Evolutionary conservation across 805 yeast genomes (phyloP), one percentile per base, ranked within the genome.

Genomic region (Debaryomyces prosopidis): DNA sequence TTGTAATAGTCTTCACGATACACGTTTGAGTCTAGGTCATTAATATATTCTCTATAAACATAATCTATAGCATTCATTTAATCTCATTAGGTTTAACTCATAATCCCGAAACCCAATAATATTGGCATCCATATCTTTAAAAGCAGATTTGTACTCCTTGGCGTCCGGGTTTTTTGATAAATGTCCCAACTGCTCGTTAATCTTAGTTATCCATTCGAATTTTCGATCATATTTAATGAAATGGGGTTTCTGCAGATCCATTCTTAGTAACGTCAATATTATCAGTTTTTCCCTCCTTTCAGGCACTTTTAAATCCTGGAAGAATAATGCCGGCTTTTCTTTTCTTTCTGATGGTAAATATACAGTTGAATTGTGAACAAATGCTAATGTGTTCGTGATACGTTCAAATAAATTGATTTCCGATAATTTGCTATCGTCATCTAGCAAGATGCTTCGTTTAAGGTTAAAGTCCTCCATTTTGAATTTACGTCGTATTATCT

Each of bases 321-420:
- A 56, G 40, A 47, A 59, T 3, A 50, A 36, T 3, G 52, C 44
- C 19, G 44, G 50, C 17, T 44, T 50, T n/a, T 47, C 53, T 18
- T 49, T 39, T 10, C 36, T 35, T 10, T 48, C 47, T 2, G 19
- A 34, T n/a, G 37, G 37, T 17, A 34, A 16, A 17, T 34, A 34
- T 4, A 64, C 69, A 0, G 70, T 60, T 3, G 69, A 53, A 46
- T 68, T 68, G 43, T 59, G 61, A 5, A 66, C 65, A 51, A 68
- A 68, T 18, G 54, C 59, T 6, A 62, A 43, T 1, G 71, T 62
- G 43, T 66, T 65, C 11, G 54, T 33, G 23, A 62, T 15, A 19
- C 73, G 44, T 17, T 47, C 43, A 3, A 53, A 14, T 4, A 63
- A 14, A 33, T 60, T 64, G 1, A 42, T 33, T 16, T 45, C 44